Conservation (phyloP, 2,329 filamentous ascomycete species). For the Calonectria pseudoreteaudii region DNA sequence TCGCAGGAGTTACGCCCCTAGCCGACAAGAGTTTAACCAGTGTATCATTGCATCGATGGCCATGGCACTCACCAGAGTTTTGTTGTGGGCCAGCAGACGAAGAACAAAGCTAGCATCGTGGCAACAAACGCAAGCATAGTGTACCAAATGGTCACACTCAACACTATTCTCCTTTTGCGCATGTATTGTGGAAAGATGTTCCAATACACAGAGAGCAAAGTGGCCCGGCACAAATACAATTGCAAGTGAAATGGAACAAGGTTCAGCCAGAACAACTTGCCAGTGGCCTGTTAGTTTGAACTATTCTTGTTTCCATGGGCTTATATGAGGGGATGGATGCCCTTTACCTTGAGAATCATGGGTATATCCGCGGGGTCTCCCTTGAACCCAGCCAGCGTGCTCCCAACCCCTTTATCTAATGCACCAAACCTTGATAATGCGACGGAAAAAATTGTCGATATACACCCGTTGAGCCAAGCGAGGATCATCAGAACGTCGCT, state of each 20-base stretch:
- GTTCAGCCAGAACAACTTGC: neutral
- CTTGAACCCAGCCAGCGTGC: neutral
- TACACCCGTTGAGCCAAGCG: slow-evolving; percentile 9
- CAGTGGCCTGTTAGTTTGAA: neutral
- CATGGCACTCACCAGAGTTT: neutral
- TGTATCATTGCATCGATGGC: too few relatives aligned
- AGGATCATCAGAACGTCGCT: slow-evolving; percentile 21
- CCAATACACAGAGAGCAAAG: neutral
- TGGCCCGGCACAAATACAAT: neutral
- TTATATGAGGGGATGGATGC: neutral
- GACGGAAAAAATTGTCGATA: neutral
- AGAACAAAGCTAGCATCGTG: neutral
- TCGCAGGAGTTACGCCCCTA: neutral
- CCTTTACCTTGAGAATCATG: neutral
- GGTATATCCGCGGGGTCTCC: neutral
- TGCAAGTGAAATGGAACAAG: neutral
- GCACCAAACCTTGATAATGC: neutral
- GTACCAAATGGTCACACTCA: neutral
- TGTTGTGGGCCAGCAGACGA: neutral
- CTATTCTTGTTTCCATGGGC: neutral
- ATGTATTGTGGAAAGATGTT: neutral
- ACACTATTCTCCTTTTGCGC: neutral
- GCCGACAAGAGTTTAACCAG: neutral
- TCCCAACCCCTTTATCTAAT: neutral
- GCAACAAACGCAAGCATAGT: neutral